Evolutionary conservation across 2,329 filamentous ascomycete species (phyloP).

Genomic region (Penicillium sp.): DNA sequence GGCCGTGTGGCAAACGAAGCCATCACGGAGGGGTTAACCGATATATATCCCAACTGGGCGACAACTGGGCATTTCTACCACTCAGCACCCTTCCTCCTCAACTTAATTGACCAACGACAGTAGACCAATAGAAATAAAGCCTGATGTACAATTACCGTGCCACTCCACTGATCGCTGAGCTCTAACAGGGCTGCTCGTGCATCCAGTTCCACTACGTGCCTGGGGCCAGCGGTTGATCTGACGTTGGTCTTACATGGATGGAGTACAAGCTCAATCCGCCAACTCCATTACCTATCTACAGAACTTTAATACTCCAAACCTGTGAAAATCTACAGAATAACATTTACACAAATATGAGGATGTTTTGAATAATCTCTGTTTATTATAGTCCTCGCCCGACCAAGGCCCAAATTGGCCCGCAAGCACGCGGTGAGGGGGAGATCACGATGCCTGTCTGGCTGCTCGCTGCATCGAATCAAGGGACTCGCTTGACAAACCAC

Average conservation of each 20-base stretch:
- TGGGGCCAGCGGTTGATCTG: not conserved
- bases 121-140: not conserved
- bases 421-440: not conserved
- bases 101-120: not conserved
- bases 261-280: not conserved
- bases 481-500: not conserved
- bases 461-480: constrained; percentile 16
- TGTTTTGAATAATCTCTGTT: too few relatives aligned
- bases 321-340: not conserved
- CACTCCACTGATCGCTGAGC: constrained; percentile 3
- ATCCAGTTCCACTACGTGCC: not conserved
- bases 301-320: not conserved
- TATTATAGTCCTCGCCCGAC: too few relatives aligned
- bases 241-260: not conserved
- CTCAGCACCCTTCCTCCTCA: not conserved
- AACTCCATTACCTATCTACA: not conserved
- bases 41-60: not conserved
- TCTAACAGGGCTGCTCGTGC: not conserved
- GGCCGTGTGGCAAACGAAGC: not conserved
- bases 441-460: constrained; percentile 2
- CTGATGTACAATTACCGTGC: not conserved
- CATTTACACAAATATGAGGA: not conserved
- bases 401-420: not conserved
- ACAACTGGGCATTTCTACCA: not conserved
- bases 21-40: not conserved